These are phyloP conservation scores for Mycena citricolor DNA, from an alignment of 1,284 basidiomycete genomes.

Conservation along the genomic window DNA sequence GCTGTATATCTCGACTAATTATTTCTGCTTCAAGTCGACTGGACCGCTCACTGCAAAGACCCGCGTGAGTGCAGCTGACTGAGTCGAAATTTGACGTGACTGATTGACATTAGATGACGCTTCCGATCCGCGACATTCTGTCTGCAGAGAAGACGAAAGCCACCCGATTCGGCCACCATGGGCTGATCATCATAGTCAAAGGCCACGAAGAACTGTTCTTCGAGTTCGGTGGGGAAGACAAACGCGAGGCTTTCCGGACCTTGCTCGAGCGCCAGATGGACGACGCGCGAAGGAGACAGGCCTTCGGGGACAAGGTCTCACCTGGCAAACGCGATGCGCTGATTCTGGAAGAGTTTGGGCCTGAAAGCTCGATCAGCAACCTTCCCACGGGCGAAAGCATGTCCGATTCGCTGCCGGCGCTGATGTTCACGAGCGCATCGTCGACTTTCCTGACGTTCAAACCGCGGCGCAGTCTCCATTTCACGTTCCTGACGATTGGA, in stretches of 20 bases:
- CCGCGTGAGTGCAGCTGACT: conserved; percentile 66
- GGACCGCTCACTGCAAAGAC: conserved; percentile 76
- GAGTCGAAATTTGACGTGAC: too few relatives aligned
- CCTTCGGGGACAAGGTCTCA: conserved; percentile 41
- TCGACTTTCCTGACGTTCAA: conserved; percentile 95
- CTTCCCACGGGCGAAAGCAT: conserved; percentile 49
- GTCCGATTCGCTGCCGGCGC: conserved; percentile 72
- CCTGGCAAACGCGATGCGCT: conserved; percentile 65
- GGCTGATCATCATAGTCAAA: conserved; percentile 86
- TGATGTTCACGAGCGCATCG: conserved; percentile 92
- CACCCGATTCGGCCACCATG: conserved; percentile 86
- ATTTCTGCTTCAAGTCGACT: conserved; percentile 87
- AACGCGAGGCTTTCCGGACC: conserved; percentile 72
- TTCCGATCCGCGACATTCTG: conserved; percentile 88
- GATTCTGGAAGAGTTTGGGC: conserved; percentile 72
- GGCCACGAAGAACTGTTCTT: conserved; percentile 98
- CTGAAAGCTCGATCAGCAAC: conserved; percentile 42
- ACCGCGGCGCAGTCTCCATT: conserved; percentile 77
- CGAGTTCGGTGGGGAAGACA: conserved; percentile 81
- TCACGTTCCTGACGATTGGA: conserved; percentile 94
- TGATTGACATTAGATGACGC: conserved; percentile 72
- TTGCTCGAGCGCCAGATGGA: conserved; percentile 84
- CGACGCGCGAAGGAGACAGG: conserved; percentile 53
- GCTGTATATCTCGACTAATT: conserved; percentile 85
- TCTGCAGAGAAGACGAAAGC: conserved; percentile 84